Evolutionary conservation across 495 filamentous ascomycete species (phyloP), one percentile per base, ranked within the genome.

Genomic region (Penicillium antarcticum): DNA sequence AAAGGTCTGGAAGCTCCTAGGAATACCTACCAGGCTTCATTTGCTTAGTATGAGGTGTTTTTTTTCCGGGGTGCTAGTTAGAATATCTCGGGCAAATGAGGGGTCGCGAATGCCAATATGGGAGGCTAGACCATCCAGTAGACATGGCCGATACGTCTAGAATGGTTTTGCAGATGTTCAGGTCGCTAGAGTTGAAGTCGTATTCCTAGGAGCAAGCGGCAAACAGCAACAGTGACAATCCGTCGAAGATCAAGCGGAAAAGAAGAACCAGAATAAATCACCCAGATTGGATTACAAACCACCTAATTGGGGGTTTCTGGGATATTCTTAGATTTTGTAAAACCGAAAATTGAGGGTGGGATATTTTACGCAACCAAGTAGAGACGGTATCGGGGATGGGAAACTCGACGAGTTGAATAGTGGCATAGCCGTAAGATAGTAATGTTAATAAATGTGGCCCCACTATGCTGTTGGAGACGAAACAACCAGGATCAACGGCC

Each of bases 181-280:
- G 37, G 13, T 42, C 47, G 47, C 47, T 49, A 49, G 24, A 49
- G 47, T n/a, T 49, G 17, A 41, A 42, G 26, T 33, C 36, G 47
- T 49, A 49, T 49, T 49, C 47, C 47, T 40, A 49, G 47, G 47
- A 41, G 47, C 17, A 49, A 49, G 47, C 26, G 5, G 47, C 47
- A 46, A 14, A 24, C 26, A 42, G 24, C 24, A 49, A 49, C 9
- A 49, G 37, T 18, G 26, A 49, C 23, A 49, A 11, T 49, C 37
- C 21, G 35, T 48, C n/a, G 24, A 8, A 3, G 23, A 14, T 49
- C 47, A 49, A 49, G 24, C 26, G n/a, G 11, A 21, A 41, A 33
- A 42, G 42, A 42, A 49, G 7, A 33, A 41, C 19, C 26, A 10
- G 12, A 40, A 23, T 9, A 40, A 49, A 49, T 40, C 36, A 49